Base-by-base conservation (phyloP, 768 basidiomycete species). In the Suillus cothurnatus region DNA sequence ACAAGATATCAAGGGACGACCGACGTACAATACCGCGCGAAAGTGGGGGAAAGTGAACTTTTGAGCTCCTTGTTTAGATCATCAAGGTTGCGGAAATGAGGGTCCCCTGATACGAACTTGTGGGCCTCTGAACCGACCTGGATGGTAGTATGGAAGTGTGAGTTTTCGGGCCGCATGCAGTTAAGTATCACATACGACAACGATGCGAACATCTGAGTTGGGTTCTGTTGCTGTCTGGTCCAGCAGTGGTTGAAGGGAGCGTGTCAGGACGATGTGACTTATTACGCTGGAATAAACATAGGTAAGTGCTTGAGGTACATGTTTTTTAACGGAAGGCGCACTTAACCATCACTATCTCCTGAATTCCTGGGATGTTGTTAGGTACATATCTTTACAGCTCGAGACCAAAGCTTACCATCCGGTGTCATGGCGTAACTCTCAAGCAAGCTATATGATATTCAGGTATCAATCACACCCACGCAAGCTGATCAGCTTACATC, bases 171-270 rank as follows among this genome's bases (percentile, higher is more conserved):
- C 39, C 38, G 17, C 17, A 50, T 26, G 23, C 26, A 1, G 26
- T 8, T 7, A 26, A 26, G 47, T 36, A 6, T 11, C 31, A 66
- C 84, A 49, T 65, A 88, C 88, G 62, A 85, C 82, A 12, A 89
- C 79, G 15, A 91, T 79, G 21, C 89, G 84, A 55, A 89, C 88
- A 64, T 90, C 89, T 0, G 86, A 80, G 26, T 76, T 75, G 0
- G 80, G 74, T 56, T 81, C 73, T 21, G 77, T 67, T 0, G 86
- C 83, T 1, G 89, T 89, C 62, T 77, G 73, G 47, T 74, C 76
- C 56, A 90, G 70, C 3, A 88, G 71, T 3, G 88, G 85, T 43
- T 88, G 77, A 9, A 90, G 79, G 4, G 81, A 78, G 26, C 79
- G 73, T 11, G 86, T 88, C 66, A 90, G 81, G 17, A 84, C 80